Conservation (phyloP, 2,329 filamentous ascomycete genomes). For the Aspergillus ustus region DNA sequence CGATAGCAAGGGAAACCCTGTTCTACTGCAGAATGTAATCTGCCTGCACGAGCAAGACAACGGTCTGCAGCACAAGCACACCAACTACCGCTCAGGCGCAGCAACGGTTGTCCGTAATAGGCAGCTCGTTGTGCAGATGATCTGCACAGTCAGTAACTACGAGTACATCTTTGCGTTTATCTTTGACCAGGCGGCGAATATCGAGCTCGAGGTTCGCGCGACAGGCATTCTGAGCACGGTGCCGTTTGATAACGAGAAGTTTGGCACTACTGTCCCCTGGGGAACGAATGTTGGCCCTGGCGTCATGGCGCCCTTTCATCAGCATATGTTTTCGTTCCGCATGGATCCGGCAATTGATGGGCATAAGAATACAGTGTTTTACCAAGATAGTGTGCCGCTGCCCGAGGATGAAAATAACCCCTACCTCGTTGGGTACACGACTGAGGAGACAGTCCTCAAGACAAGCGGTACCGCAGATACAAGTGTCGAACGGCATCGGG, state of each 20-base stretch:
- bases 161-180: slow-evolving; percentile 75
- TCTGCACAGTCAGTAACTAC: slow-evolving; percentile 74
- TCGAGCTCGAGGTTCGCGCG: slow-evolving; percentile 70
- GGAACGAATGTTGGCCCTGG: slow-evolving; percentile 73
- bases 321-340: slow-evolving; percentile 75
- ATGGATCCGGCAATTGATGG: slow-evolving; percentile 67
- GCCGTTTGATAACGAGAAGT: slow-evolving; percentile 64
- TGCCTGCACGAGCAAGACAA: slow-evolving; percentile 75
- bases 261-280: slow-evolving; percentile 65
- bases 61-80: slow-evolving; percentile 74
- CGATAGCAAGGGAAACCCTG: slow-evolving; percentile 62
- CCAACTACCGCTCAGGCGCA: slow-evolving; percentile 69
- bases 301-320: slow-evolving; percentile 71
- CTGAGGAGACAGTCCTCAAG: slow-evolving; percentile 56
- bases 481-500: slow-evolving; percentile 53
- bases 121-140: slow-evolving; percentile 70
- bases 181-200: slow-evolving; percentile 72
- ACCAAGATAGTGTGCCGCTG: slow-evolving; percentile 60
- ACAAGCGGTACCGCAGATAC: slow-evolving; percentile 58
- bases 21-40: slow-evolving; percentile 67
- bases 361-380: slow-evolving; percentile 57
- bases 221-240: slow-evolving; percentile 71
- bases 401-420: slow-evolving; percentile 63
- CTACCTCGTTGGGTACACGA: slow-evolving; percentile 64
- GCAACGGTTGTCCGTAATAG: slow-evolving; percentile 68